Evolutionary conservation across 768 basidiomycete species (phyloP), one percentile per base, ranked within the genome.

Genomic region (Russula dissimulans): DNA sequence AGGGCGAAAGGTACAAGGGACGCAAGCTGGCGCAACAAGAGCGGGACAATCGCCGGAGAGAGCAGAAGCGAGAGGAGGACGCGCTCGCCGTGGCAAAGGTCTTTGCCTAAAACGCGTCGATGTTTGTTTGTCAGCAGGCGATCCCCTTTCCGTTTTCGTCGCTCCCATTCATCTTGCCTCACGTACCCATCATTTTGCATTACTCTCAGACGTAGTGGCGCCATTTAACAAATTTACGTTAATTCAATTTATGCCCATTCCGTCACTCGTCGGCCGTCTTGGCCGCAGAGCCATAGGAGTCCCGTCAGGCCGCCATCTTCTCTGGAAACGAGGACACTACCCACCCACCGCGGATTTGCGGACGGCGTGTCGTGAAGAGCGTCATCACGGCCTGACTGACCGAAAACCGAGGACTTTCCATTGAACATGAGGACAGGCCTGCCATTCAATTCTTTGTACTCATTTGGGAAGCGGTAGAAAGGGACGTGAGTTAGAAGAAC

Each of bases 71-170:
- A 59, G 80, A 77, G 47, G 91, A 95, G 73, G 84, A 91, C 72
- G 84, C 83, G 61, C 73, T 99, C 68, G 88, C 86, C 29, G 90
- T 94, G 57, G 77, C 85, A 34, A 93, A 90, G 72, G 89, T 99
- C 34, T 99, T 99, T 73, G 84, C 88, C 57, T 99, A 77, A 82
- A n/a, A 38, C 32, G 59, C 15, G 36, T 15, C 31, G 10, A 5
- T 26, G 45, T 57, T 62, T 61, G 49, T 61, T 57, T 31, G 41
- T 17, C 3, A 42, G 22, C 34, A 36, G 10, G 10, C 32, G n/a
- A 48, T 22, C 39, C 38, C 2, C 4, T 56, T 56, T 51, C 42
- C 31, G 41, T 42, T 11, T 9, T 26, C 22, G 22, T 26, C 22
- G 1, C 22, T 52, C 55, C 60, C 48, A 44, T 56, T 55, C 26